phyloP scores from a whole-genome alignment of 495 filamentous ascomycete genomes.

The Cenococcum geophilum region DNA sequence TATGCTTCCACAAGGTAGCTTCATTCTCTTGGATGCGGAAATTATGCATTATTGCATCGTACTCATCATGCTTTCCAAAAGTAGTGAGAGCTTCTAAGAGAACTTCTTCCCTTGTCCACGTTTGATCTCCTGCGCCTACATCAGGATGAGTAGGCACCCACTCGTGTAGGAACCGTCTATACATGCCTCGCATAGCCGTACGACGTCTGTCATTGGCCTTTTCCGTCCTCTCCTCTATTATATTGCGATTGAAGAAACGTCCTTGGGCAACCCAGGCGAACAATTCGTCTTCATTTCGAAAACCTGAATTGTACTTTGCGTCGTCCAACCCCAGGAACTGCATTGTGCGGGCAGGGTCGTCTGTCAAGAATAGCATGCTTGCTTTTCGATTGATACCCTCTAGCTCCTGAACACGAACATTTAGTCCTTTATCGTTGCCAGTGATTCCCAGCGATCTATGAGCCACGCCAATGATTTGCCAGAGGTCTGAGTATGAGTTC shows the following conservation, averaged over 20 bases:
- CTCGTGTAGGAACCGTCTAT: conserved; percentile 49
- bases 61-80: conserved; percentile 32
- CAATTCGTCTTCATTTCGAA: conserved; percentile 47
- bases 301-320: conserved; percentile 38
- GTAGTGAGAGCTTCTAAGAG: conserved; percentile 26
- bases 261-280: conserved; percentile 51
- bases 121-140: neutral
- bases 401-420: conserved; percentile 56
- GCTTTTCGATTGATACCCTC: conserved; percentile 51
- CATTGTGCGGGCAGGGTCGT: conserved; percentile 47
- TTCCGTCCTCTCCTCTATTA: conserved; percentile 31
- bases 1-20: conserved; percentile 20
- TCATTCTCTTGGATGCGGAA: conserved; percentile 11
- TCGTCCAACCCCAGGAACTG: conserved; percentile 53
- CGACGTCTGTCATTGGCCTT: conserved; percentile 50
- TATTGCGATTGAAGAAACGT: conserved; percentile 44
- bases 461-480: conserved; percentile 57
- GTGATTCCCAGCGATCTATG: conserved; percentile 59
- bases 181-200: conserved; percentile 45
- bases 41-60: conserved; percentile 20
- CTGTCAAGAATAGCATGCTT: conserved; percentile 52
- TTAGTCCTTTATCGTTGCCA: conserved; percentile 52
- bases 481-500: conserved; percentile 58
- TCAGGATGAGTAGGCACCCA: conserved; percentile 32
- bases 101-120: conserved; percentile 21